Base-by-base conservation (phyloP, 1,139 yeast genomes). In the Suhomyces ambrosiae region DNA sequence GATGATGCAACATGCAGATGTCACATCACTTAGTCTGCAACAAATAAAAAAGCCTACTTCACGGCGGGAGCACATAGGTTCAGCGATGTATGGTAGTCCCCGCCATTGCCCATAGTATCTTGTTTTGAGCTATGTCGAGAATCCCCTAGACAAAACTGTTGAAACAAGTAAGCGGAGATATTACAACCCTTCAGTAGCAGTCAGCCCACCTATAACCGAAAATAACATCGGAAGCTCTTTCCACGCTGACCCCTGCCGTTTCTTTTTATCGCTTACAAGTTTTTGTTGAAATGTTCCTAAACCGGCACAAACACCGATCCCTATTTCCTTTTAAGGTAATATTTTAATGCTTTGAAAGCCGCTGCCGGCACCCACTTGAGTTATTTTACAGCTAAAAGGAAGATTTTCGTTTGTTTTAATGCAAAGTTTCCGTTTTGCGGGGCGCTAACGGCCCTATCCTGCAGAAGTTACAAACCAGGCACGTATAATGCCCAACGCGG, bases 231-330 rank as follows among this genome's bases (percentile, higher is more conserved):
- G n/a, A n/a, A n/a, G n/a, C n/a, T n/a, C n/a, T n/a, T n/a, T n/a
- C n/a, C n/a, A n/a, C n/a, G n/a, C n/a, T n/a, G n/a, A n/a, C 32
- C 32, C 26, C 33, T 14, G 19, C 15, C 21, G 23, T 4, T 6
- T 13, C 15, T 24, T 27, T 27, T 27, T 25, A 21, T 29, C 22
- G 21, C 32, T 18, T 18, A 18, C 21, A 18, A 8, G 21, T 18
- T 5, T 18, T 18, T 5, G 7, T 8, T 18, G 21, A 5, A 18
- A 8, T 18, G 17, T 29, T 7, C 32, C 24, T 11, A 18, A 29
- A 29, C 32, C 32, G 32, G 32, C 32, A 17, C 16, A 21, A 29
- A n/a, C 32, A 6, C 32, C 32, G 32, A 18, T 12, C 7, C 6
- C 15, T 14, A 9, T 29, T 21, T 10, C 32, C 32, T 12, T 4